Evolutionary conservation across 2,329 filamentous ascomycete genomes (phyloP).

Genomic region (Fusarium sp.): DNA sequence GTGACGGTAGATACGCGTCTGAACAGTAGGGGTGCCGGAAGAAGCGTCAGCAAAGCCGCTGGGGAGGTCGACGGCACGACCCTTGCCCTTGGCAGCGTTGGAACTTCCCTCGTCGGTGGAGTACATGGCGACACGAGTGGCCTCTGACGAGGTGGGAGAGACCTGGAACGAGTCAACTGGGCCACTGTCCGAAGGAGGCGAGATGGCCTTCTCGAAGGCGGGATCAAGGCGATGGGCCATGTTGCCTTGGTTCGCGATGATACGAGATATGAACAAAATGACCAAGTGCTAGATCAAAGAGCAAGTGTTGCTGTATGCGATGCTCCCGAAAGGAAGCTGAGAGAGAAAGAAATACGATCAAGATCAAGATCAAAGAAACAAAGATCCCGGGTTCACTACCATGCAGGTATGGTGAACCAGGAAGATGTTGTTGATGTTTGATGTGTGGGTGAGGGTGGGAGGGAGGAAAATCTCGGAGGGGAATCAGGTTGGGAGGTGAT

Average conservation of each 20-base stretch:
- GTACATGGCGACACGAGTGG: constrained; percentile 72
- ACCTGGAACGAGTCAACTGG: constrained; percentile 68
- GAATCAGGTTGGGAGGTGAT: constrained; percentile 11
- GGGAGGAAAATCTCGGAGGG: constrained; percentile 1
- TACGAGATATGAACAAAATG: constrained; percentile 27
- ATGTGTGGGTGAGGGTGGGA: constrained; percentile 4
- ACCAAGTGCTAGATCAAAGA: constrained; percentile 20
- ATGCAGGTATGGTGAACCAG: constrained; percentile 18
- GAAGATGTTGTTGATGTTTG: constrained; percentile 23
- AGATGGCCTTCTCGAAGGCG: constrained; percentile 58
- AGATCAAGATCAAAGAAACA: constrained; percentile 28
- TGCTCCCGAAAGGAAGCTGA: constrained; percentile 19
- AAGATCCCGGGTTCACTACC: constrained; percentile 23
- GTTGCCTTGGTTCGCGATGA: constrained; percentile 7
- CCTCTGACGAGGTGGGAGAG: constrained; percentile 60
- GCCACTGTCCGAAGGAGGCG: constrained; percentile 64
- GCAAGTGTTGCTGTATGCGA: constrained; percentile 9
- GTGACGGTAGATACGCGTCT: constrained; percentile 34
- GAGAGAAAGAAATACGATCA: constrained; percentile 18
- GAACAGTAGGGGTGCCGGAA: constrained; percentile 46
- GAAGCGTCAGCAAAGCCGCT: constrained; percentile 47
- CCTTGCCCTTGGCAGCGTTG: constrained; percentile 40
- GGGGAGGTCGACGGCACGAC: not conserved
- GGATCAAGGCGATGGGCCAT: constrained; percentile 58
- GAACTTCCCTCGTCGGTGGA: constrained; percentile 68